These are phyloP conservation scores for Cenchrus purpureus DNA, from an alignment of 176 grass and related monocot genomes.

Conservation along the genomic window DNA sequence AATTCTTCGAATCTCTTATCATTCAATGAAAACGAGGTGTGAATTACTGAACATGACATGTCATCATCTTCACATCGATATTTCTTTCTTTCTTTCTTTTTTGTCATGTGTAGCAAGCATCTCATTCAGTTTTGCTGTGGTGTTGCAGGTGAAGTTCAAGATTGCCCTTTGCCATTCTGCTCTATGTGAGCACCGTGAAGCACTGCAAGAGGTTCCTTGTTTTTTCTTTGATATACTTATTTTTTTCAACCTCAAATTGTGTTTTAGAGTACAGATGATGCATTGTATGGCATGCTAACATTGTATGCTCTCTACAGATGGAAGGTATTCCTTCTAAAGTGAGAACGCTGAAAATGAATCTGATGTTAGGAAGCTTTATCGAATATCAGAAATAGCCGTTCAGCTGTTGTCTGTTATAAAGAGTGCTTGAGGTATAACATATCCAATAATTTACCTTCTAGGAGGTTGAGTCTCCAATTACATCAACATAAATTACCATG, in stretches of 20 bases:
- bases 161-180: conserved; percentile 85
- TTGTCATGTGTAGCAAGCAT: background rate
- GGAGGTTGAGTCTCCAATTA: conserved; percentile 1
- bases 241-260: conserved; percentile 3
- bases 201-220: conserved; percentile 71
- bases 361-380: conserved; percentile 87
- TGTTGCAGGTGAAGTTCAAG: conserved; percentile 93
- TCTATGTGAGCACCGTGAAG: conserved; percentile 83
- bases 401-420: conserved; percentile 85
- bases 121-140: conserved; percentile 33
- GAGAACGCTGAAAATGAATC: conserved; percentile 90
- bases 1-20: conserved; percentile 64
- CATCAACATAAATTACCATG: background rate
- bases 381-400: conserved; percentile 81
- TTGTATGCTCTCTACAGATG: conserved; percentile 67
- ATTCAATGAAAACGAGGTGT: conserved; percentile 93
- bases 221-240: conserved; percentile 6
- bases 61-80: background rate
- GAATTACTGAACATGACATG: background rate
- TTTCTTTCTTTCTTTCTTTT: background rate
- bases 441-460: conserved; percentile 28
- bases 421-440: conserved; percentile 83
- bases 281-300: background rate
- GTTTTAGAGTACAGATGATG: background rate
- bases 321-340: conserved; percentile 93